Conservation (phyloP, 768 basidiomycete species). For the Pholiota conissans region DNA sequence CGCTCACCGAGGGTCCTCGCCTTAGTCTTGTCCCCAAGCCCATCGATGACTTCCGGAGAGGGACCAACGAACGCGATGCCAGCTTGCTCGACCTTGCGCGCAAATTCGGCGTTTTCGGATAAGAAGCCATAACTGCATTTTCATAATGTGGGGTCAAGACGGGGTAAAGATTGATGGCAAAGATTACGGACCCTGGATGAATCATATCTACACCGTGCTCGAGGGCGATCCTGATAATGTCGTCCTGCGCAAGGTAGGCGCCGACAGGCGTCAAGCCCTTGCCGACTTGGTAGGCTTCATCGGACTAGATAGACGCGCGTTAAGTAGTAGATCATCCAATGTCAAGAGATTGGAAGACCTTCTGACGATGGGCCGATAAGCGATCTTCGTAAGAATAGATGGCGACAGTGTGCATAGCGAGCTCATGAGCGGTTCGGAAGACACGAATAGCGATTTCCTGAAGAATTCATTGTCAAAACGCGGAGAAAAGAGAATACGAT, state of each 20-base stretch:
- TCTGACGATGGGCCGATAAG: conserved; percentile 95
- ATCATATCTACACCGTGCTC: conserved; percentile 99
- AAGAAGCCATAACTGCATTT: conserved; percentile 96
- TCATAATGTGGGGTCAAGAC: neutral
- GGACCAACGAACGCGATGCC: conserved; percentile 98
- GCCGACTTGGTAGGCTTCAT: conserved; percentile 98
- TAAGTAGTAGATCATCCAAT: neutral
- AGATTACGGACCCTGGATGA: conserved; percentile 79
- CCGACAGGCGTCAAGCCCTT: conserved; percentile 95
- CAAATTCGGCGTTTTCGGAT: conserved; percentile 95
- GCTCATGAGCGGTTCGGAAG: conserved; percentile 96
- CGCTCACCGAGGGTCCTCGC: conserved; percentile 79
- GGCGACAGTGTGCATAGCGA: conserved; percentile 98
- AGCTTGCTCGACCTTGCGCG: conserved; percentile 97
- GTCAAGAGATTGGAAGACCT: conserved; percentile 49
- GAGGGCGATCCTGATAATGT: conserved; percentile 94
- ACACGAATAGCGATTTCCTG: conserved; percentile 99
- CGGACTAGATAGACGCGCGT: conserved; percentile 64
- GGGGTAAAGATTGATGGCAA: neutral
- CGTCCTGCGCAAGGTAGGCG: conserved; percentile 96
- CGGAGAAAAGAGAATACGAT: conserved; percentile 4
- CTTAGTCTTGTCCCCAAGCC: conserved; percentile 98
- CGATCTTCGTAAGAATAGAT: conserved; percentile 98
- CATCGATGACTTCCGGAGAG: conserved; percentile 93
- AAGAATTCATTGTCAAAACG: conserved; percentile 8